Evolutionary conservation across 768 basidiomycete species (phyloP).

Genomic region (Coprinellus micaceus): DNA sequence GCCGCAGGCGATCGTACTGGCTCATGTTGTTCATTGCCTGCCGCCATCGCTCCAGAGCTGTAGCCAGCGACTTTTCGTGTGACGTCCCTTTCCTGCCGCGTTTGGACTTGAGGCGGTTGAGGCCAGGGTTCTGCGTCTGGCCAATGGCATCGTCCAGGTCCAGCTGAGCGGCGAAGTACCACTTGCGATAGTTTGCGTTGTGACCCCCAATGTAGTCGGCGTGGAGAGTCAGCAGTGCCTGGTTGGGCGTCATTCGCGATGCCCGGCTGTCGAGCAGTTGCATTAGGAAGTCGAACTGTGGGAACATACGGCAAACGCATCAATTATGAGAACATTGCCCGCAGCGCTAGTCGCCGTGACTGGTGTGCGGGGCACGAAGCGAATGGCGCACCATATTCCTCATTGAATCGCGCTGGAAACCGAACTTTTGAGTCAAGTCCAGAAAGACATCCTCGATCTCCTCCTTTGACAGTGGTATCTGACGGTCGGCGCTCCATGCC

Average conservation of each 20-base stretch:
- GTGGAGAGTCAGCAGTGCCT: slow-evolving; percentile 91
- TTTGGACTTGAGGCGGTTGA: slow-evolving; percentile 77
- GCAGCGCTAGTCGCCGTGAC: no score
- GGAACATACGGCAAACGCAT: slow-evolving; percentile 15
- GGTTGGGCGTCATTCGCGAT: slow-evolving; percentile 94
- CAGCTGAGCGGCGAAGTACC: slow-evolving; percentile 99
- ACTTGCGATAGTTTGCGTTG: slow-evolving; percentile 98
- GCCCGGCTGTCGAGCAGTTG: slow-evolving; percentile 94
- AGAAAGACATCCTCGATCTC: slow-evolving; percentile 99
- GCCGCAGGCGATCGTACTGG: slow-evolving; percentile 93
- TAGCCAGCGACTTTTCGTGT: slow-evolving; percentile 65
- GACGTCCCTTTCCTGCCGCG: slow-evolving; percentile 47
- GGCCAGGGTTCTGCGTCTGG: slow-evolving; percentile 84
- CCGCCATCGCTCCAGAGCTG: slow-evolving; percentile 89
- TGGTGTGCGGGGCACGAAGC: not conserved
- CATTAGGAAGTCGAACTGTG: slow-evolving; percentile 95
- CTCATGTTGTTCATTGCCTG: slow-evolving; percentile 99
- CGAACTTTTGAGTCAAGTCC: slow-evolving; percentile 97
- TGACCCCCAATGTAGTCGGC: slow-evolving; percentile 99
- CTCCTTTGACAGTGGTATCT: slow-evolving; percentile 97
- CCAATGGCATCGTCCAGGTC: slow-evolving; percentile 98
- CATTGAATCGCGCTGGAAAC: slow-evolving; percentile 94
- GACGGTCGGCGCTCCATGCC: slow-evolving; percentile 88
- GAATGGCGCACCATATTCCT: slow-evolving; percentile 74
- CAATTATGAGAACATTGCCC: slow-evolving; percentile 8